phyloP scores from a whole-genome alignment of 2,329 filamentous ascomycete species.

The Penicillium thymicola region DNA sequence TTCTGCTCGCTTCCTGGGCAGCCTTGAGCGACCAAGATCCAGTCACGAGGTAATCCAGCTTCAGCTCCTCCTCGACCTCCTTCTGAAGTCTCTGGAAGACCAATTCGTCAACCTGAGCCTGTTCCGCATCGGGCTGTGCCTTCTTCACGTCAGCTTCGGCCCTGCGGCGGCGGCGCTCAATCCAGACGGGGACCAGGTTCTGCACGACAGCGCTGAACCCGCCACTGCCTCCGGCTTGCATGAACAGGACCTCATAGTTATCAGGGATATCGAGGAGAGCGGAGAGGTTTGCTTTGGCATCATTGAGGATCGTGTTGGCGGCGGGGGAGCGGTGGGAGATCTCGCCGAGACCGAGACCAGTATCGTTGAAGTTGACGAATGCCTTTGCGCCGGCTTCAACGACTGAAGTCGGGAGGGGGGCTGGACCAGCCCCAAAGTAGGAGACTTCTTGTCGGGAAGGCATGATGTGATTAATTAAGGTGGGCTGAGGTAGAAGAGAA shows the following conservation, averaged over 20 bases:
- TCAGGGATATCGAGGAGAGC: slow-evolving; percentile 76
- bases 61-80: slow-evolving; percentile 66
- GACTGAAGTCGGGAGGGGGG: slow-evolving; percentile 76
- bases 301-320: slow-evolving; percentile 73
- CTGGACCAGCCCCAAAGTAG: slow-evolving; percentile 89
- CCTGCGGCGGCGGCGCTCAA: slow-evolving; percentile 62
- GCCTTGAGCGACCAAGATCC: slow-evolving; percentile 91
- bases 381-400: slow-evolving; percentile 72
- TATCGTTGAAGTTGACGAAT: slow-evolving; percentile 76
- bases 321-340: slow-evolving; percentile 82
- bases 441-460: slow-evolving; percentile 69
- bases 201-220: slow-evolving; percentile 81
- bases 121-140: slow-evolving; percentile 42
- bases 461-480: slow-evolving; percentile 43
- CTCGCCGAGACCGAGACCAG: slow-evolving; percentile 82
- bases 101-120: slow-evolving; percentile 53
- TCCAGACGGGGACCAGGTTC: slow-evolving; percentile 81
- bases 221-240: slow-evolving; percentile 71
- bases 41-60: slow-evolving; percentile 85
- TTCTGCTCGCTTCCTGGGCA: slow-evolving; percentile 72
- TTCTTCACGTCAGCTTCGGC: slow-evolving; percentile 55
- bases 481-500: slow-evolving; percentile 2
- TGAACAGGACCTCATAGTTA: slow-evolving; percentile 76
- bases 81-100: slow-evolving; percentile 60
- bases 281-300: slow-evolving; percentile 71